These are phyloP conservation scores for Colletotrichum gigasporum DNA, from an alignment of 2,329 filamentous ascomycete species.

Conservation along the genomic window DNA sequence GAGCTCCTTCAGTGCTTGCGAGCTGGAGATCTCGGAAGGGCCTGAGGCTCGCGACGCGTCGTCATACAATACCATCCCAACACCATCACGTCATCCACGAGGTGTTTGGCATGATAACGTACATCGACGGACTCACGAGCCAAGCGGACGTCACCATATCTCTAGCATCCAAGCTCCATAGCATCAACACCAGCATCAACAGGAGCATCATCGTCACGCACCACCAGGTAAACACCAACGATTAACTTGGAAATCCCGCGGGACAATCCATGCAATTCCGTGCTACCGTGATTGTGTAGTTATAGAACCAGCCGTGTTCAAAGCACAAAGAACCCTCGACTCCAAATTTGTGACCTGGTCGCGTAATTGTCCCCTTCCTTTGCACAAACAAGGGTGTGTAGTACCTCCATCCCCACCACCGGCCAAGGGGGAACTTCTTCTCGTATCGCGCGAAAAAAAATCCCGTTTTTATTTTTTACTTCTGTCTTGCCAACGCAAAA, in stretches of 20 bases:
- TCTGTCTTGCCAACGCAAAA: constrained; percentile 17
- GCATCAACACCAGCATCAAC: no score
- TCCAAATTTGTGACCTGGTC: constrained; percentile 30
- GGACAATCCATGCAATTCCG: constrained; percentile 38
- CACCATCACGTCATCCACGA: background rate
- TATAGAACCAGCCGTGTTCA: constrained; percentile 35
- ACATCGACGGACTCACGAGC: no score
- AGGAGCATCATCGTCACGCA: background rate
- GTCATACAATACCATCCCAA: no score
- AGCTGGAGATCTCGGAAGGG: no score
- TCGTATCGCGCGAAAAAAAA: no score
- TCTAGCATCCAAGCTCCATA: no score
- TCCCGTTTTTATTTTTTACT: constrained; percentile 27
- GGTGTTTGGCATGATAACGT: no score
- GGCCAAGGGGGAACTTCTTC: background rate
- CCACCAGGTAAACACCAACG: background rate
- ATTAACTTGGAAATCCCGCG: constrained; percentile 30
- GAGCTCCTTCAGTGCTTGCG: no score
- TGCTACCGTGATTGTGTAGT: constrained; percentile 36
- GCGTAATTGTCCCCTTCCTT: constrained; percentile 23
- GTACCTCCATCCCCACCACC: constrained; percentile 12
- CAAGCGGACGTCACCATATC: no score
- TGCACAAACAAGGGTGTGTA: constrained; percentile 13
- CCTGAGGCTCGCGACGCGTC: no score
- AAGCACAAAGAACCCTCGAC: constrained; percentile 36